A percentile compares a stretch with the other conserved stretches of the same genome.
These are phyloP conservation scores for Mycena sp. DNA, from an alignment of 1,284 basidiomycete species.

Conservation along the genomic window DNA sequence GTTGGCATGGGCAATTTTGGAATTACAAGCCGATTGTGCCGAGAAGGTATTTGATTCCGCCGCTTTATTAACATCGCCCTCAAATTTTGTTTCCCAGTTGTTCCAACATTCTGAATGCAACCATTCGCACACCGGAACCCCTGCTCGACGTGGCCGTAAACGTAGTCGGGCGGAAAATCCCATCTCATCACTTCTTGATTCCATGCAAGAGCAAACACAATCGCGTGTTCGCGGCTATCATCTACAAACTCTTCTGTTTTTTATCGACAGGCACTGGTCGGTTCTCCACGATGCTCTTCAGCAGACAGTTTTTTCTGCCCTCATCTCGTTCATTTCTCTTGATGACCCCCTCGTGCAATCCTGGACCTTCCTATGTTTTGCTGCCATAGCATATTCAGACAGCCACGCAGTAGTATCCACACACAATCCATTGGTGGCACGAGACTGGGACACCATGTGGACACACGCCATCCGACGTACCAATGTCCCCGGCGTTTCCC, in stretches of 20 bases:
- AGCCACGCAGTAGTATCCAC: conserved; percentile 25
- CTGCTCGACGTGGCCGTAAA: conserved; percentile 50
- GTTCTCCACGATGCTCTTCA: conserved; percentile 66
- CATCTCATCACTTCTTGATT: conserved; percentile 63
- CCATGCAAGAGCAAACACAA: conserved; percentile 51
- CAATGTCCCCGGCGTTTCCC: conserved; percentile 70
- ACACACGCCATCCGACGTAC: conserved; percentile 81
- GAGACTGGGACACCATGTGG: conserved; percentile 83
- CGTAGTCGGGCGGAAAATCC: conserved; percentile 66
- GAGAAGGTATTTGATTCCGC: conserved; percentile 61
- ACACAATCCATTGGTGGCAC: background rate
- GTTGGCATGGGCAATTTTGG: conserved; percentile 81
- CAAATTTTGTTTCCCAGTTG: conserved; percentile 53
- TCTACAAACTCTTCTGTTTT: conserved; percentile 86
- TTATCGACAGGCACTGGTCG: conserved; percentile 81
- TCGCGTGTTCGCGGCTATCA: conserved; percentile 58
- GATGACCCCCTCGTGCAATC: conserved; percentile 76
- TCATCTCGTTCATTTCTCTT: conserved; percentile 69
- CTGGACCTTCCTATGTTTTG: conserved; percentile 85
- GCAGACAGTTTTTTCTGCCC: conserved; percentile 59
- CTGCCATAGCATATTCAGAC: conserved; percentile 70
- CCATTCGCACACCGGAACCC: conserved; percentile 43
- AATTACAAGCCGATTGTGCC: conserved; percentile 86
- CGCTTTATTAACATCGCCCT: background rate
- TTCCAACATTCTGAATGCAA: conserved; percentile 69